Conservation (phyloP, 305 asterid species). For the Rubia balearica region DNA sequence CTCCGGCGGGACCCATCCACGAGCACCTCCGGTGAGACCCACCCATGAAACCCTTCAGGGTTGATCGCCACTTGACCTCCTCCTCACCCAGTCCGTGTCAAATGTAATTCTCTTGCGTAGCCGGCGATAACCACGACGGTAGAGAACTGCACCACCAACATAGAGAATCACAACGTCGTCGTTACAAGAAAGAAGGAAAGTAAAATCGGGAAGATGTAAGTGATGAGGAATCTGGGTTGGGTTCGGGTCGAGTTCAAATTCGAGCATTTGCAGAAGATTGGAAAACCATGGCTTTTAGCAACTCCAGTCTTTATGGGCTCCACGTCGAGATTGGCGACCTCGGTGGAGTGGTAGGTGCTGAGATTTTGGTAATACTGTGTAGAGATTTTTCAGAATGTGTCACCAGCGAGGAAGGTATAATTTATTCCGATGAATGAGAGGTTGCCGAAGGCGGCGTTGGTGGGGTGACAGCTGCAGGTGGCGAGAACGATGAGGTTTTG, state of each 20-base stretch:
- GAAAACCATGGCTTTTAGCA: constrained; percentile 37
- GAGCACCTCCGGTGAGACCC: too few species aligned
- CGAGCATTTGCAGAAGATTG: constrained; percentile 78
- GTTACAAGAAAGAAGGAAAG: too few species aligned
- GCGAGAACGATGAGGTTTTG: constrained; percentile 67
- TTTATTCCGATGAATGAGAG: constrained; percentile 50
- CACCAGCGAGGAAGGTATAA: constrained; percentile 39
- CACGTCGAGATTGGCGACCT: constrained; percentile 54
- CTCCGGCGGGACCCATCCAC: too few species aligned
- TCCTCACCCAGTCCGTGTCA: too few species aligned
- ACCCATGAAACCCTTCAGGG: too few species aligned
- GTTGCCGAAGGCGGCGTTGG: constrained; percentile 37
- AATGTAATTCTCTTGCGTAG: too few species aligned
- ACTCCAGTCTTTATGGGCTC: constrained; percentile 24
- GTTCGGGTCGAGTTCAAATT: constrained; percentile 27
- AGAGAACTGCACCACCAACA: too few species aligned
- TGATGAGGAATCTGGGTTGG: constrained; percentile 40
- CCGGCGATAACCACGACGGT: too few species aligned
- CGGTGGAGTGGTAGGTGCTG: constrained; percentile 63
- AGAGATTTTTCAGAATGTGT: constrained; percentile 48
- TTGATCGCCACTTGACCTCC: too few species aligned
- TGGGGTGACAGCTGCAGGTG: constrained; percentile 54
- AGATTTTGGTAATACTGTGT: constrained; percentile 37
- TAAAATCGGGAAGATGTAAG: constrained; percentile 42
- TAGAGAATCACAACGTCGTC: too few species aligned